Evolutionary conservation across 177 flowering plant species (phyloP), one percentile per base, ranked within the genome.

Genomic region (Telopea speciosissima): DNA sequence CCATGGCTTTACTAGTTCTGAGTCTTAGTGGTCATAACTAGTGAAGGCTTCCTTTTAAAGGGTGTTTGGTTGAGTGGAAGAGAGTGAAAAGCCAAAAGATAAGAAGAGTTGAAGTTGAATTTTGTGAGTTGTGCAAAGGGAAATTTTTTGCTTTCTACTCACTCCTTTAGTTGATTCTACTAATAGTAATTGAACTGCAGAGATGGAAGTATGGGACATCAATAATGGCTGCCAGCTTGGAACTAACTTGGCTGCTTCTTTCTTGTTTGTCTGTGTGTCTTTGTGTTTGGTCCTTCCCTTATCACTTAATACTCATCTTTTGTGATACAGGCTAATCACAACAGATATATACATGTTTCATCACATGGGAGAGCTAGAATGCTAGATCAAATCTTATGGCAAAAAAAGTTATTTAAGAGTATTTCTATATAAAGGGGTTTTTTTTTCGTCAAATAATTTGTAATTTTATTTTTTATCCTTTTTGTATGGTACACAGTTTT

Each of bases 41-140:
- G 23, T 21, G 19, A 59, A 14, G 65, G 67, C 12, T 65, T 58
- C 73, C 67, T 81, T 71, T 79, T 76, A 79, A 74, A 74, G 62
- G 42, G 42, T 16, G n/a, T 63, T 25, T 71, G 80, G 65, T 72
- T 42, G 74, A 70, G 79, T 72, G 74, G 80, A 75, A 77, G 79
- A 62, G 79, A 9, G 49, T 9, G 31, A 28, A 28, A 28, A 28
- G 31, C 4, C 4, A 44, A 44, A 9, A 9, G 49, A 9, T 44
- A 75, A 70, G 49, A 59, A 17, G 40, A 23, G 67, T 49, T 25
- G 54, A 25, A 26, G 74, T 66, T 68, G 33, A 59, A 8, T 56
- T 69, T 75, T 76, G 76, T 74, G 65, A 58, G 69, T 49, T 69
- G 19, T 49, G 72, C 33, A 63, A 8, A 24, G 16, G 12, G 13